Conservation (phyloP, 805 yeast species). For the Lachancea quebecensis region DNA sequence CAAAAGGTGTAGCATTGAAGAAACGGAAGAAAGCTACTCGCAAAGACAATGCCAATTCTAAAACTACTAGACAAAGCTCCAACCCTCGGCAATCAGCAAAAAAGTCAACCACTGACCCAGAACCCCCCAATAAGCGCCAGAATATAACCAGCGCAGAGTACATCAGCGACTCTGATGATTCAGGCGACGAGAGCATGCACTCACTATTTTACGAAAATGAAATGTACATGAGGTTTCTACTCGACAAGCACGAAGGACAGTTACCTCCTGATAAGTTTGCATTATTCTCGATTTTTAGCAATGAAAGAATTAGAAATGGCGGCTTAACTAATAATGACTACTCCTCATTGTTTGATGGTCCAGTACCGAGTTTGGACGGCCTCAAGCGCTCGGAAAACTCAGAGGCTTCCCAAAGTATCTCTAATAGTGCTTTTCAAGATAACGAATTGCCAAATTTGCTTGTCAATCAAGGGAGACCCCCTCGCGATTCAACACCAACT, state of each 20-base stretch:
- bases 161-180: slow-evolving; percentile 29
- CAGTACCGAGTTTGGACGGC: slow-evolving; percentile 10
- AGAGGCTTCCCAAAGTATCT: no score
- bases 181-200: slow-evolving; percentile 20
- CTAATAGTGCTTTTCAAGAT: no score
- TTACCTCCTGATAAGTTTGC: slow-evolving; percentile 19
- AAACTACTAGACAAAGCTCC: no score
- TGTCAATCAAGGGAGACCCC: no score
- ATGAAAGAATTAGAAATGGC: slow-evolving; percentile 23
- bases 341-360: slow-evolving; percentile 26
- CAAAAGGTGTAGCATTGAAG: not conserved
- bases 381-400: slow-evolving; percentile 1
- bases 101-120: not conserved
- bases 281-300: slow-evolving; percentile 22
- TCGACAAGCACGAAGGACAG: slow-evolving; percentile 24
- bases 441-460: no score
- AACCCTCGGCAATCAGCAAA: no score
- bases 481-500: no score
- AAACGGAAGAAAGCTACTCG: not conserved
- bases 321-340: slow-evolving; percentile 19
- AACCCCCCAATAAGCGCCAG: not conserved
- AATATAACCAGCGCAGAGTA: slow-evolving; percentile 24
- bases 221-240: slow-evolving; percentile 28
- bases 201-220: slow-evolving; percentile 32
- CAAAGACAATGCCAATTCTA: not conserved